phyloP scores from a whole-genome alignment of 768 basidiomycete genomes.

The Trametes cinnabarina region DNA sequence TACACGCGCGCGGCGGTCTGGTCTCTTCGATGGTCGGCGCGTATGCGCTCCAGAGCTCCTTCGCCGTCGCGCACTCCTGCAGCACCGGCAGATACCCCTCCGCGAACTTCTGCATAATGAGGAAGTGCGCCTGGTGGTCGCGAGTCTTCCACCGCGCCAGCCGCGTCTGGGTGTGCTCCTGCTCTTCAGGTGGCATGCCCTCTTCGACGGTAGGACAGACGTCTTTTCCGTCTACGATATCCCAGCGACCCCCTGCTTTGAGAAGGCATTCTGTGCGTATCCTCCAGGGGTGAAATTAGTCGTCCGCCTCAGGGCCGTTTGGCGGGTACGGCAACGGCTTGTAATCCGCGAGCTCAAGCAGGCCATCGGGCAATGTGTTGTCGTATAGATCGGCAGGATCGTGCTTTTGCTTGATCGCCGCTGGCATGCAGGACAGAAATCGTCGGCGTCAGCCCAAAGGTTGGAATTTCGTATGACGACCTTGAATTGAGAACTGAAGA shows the following conservation, averaged over 20 bases:
- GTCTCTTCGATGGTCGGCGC: neutral
- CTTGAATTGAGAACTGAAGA: too few relatives aligned
- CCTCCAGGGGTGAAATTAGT: neutral
- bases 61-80: neutral
- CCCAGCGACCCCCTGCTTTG: neutral
- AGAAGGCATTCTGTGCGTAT: neutral
- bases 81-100: neutral
- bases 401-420: neutral
- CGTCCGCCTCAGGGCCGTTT: neutral
- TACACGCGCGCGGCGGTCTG: neutral
- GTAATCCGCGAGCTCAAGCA: neutral
- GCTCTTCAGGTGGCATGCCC: neutral
- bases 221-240: neutral
- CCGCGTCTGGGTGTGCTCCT: neutral
- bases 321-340: neutral
- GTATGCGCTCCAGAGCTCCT: neutral
- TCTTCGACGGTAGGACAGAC: neutral
- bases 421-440: neutral
- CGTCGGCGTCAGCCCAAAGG: too few relatives aligned
- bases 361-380: neutral
- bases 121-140: neutral
- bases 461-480: too few relatives aligned
- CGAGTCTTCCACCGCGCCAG: neutral
- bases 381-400: neutral
- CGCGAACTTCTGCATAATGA: neutral